Evolutionary conservation across 139 green algal genomes (phyloP), one percentile per base, ranked within the genome.

Genomic region (Chlorella sp.): DNA sequence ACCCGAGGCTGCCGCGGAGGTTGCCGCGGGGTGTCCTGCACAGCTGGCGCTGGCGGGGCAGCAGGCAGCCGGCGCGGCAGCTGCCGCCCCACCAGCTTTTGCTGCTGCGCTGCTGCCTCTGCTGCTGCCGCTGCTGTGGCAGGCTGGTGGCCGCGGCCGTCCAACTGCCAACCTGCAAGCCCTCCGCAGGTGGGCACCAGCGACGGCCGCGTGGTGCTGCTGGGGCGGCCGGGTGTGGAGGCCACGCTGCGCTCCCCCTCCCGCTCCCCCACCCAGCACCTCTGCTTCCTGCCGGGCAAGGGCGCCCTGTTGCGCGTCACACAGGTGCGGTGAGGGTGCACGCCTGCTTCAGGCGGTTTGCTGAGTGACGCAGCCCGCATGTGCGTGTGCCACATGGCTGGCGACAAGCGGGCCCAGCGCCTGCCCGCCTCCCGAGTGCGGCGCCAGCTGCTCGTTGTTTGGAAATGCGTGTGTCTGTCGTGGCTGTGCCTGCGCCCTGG

Each of bases 141-240:
- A 19, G 40, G 64, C 28, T 24, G 30, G 32, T 38, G 32, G 0
- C 64, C n/a, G 34, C 17, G 32, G 32, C 17, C 64, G 6, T 41
- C 64, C 34, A 40, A 14, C n/a, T n/a, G n/a, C n/a, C n/a, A n/a
- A n/a, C n/a, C n/a, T n/a, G n/a, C n/a, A n/a, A n/a, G n/a, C n/a
- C n/a, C n/a, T n/a, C n/a, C n/a, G 64, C 81, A 93, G 90, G 80
- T 93, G 19, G 81, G 82, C 20, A 93, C 90, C 51, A 79, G 34
- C 19, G 89, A 93, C 81, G 90, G 90, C 22, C 69, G 88, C 22
- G 51, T 93, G 19, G 92, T 92, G 62, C 56, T 93, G 40, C 76
- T 92, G 40, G 90, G 90, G 0, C 75, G 36, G 32, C 80, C 86
- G 46, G 87, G 90, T 2, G 89, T 92, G 48, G 90, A 93, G 68